Percentiles rank a stretch among this genome's conserved stretches.
Conservation (phyloP, 768 basidiomycete species). For the Pisolithus orientalis region DNA sequence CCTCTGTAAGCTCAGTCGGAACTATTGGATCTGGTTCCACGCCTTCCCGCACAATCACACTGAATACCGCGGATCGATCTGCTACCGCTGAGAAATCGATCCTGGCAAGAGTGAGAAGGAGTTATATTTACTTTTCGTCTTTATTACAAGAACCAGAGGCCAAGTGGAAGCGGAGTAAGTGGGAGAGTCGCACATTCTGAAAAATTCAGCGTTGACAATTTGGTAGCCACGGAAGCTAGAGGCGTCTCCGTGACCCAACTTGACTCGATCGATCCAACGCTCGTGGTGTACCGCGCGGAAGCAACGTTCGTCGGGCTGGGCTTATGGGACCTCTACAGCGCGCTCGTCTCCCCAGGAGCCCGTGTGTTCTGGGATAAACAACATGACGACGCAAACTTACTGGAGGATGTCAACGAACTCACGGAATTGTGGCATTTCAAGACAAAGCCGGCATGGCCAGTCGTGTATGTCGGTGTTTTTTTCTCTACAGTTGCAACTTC, state of each 20-base stretch:
- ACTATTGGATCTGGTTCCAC: slow-evolving; percentile 37
- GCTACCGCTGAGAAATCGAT: slow-evolving; percentile 75
- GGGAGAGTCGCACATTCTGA: slow-evolving; percentile 5
- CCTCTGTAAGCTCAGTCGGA: slow-evolving; percentile 48
- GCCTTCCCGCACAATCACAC: slow-evolving; percentile 27
- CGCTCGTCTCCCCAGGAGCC: slow-evolving; percentile 82
- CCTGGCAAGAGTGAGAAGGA: slow-evolving; percentile 78
- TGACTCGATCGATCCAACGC: slow-evolving; percentile 93
- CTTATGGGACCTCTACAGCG: slow-evolving; percentile 90
- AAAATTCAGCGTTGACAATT: slow-evolving; percentile 1
- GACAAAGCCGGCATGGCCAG: slow-evolving; percentile 89
- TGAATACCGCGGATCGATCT: slow-evolving; percentile 39
- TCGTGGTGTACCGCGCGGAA: slow-evolving; percentile 94
- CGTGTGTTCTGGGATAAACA: slow-evolving; percentile 84
- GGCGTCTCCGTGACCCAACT: slow-evolving; percentile 95
- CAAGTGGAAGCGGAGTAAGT: slow-evolving; percentile 88
- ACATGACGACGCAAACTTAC: slow-evolving; percentile 75
- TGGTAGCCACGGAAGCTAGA: slow-evolving; percentile 68
- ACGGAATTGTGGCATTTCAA: slow-evolving; percentile 93
- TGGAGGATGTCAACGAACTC: slow-evolving; percentile 87
- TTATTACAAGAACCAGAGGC: slow-evolving; percentile 95
- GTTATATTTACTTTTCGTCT: slow-evolving; percentile 98
- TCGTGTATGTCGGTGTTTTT: slow-evolving; percentile 53
- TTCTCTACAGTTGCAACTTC: slow-evolving; percentile 7
- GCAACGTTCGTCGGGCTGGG: slow-evolving; percentile 95